Base-by-base conservation (phyloP, 495 filamentous ascomycete species). In the Talaromyces adpressus region DNA sequence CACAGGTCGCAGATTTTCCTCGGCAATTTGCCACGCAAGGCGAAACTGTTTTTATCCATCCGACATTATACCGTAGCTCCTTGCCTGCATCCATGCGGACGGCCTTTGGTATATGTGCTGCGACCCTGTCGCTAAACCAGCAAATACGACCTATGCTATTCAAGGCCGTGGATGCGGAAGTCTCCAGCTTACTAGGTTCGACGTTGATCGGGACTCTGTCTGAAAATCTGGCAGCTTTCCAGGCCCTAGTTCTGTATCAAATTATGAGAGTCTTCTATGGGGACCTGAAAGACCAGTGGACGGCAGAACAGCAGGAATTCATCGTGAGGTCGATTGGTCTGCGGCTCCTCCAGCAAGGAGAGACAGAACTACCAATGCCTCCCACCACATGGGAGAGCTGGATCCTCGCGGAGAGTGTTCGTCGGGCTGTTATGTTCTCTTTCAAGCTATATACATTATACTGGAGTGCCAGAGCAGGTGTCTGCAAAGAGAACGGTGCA, bases 331-430 rank as follows among this genome's bases (percentile, higher is more conserved):
- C 57, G 14, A 36, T n/a, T 16, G 32, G 14, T 9, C 57, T 59
- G n/a, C 30, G n/a, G 16, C 57, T 59, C 9, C 57, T 59, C 8
- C 34, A 22, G 14, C 57, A 32, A 30, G 57, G 34, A 23, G 18
- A 39, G n/a, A 32, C 11, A 3, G 57, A 59, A 25, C 57, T 59
- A 22, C 14, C 20, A 7, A 32, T 23, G 14, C n/a, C 32, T 29
- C 20, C 16, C 7, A 2, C 57, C 18, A 39, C 57, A 18, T 45
- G 57, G 57, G 57, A 59, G 36, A 45, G 70, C 8, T 82, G 80
- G 80, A 66, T 82, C 12, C 67, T 81, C 16, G 74, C 70, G 2
- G 80, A 81, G 64, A 77, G 72, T 57, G 73, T 78, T 5, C 73
- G 80, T 0, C 73, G 78, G 6, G 78, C 76, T 0, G 72, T 80